These are phyloP conservation scores for Rhodomyrtus tomentosa DNA, from an alignment of 345 rosid genomes.

Conservation along the genomic window DNA sequence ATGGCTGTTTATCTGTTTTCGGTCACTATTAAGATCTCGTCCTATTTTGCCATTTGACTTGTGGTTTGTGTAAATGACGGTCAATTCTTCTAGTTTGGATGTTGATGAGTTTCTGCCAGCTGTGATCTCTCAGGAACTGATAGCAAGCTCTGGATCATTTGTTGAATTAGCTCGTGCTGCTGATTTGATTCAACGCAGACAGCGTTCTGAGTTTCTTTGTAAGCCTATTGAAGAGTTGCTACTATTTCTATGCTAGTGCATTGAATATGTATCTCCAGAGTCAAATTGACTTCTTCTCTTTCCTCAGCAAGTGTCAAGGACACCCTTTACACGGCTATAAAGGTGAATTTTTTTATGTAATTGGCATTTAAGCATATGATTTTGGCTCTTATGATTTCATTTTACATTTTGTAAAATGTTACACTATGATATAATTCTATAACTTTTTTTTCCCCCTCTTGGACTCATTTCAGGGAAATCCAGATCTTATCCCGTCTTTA, in stretches of 20 bases:
- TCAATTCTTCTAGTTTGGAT: not conserved
- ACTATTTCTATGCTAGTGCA: not conserved
- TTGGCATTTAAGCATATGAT: not conserved
- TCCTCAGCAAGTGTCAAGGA: conserved; percentile 52
- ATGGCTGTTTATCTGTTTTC: not conserved
- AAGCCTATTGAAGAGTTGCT: conserved; percentile 11
- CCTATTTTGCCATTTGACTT: not conserved
- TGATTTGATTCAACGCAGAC: conserved; percentile 81
- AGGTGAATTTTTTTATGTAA: conserved; percentile 18
- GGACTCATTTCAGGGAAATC: conserved; percentile 33
- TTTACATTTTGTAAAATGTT: not conserved
- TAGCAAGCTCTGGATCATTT: conserved; percentile 47
- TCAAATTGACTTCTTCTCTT: not conserved
- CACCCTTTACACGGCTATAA: conserved; percentile 32
- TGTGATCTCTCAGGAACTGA: conserved; percentile 52
- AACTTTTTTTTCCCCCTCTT: not conserved
- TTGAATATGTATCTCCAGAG: not conserved
- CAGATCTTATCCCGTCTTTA: conserved; percentile 54
- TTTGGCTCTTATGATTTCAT: not conserved
- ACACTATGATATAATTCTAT: not conserved
- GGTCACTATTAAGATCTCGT: not conserved
- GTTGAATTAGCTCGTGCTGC: conserved; percentile 63
- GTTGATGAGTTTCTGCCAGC: conserved; percentile 51
- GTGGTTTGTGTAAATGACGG: not conserved
- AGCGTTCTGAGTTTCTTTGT: conserved; percentile 79